phyloP scores from a whole-genome alignment of 2,329 filamentous ascomycete genomes.

The Fusarium bactridioides region DNA sequence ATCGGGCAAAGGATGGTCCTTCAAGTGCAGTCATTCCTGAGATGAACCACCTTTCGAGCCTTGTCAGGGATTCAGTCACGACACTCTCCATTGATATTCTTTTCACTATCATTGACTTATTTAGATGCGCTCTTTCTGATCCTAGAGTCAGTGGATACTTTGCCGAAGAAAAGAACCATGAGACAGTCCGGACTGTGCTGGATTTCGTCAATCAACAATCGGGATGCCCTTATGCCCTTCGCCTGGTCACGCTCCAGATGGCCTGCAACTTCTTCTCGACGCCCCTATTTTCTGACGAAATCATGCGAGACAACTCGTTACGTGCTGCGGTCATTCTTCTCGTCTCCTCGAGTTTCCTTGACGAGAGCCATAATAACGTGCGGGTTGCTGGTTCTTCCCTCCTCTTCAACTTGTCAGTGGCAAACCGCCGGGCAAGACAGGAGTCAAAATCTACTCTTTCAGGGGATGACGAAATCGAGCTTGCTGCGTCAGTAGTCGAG shows the following conservation, averaged over 20 bases:
- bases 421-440: constrained; percentile 71
- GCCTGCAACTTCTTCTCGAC: constrained; percentile 86
- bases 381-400: constrained; percentile 84
- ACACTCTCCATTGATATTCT: constrained; percentile 69
- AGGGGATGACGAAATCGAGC: constrained; percentile 78
- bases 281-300: constrained; percentile 71
- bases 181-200: constrained; percentile 69
- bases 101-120: constrained; percentile 86
- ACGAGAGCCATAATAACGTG: constrained; percentile 75
- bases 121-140: constrained; percentile 80
- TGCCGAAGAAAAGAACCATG: constrained; percentile 74
- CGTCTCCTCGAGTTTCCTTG: constrained; percentile 80
- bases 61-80: constrained; percentile 64
- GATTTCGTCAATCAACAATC: constrained; percentile 63
- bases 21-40: constrained; percentile 76
- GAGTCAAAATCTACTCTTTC: constrained; percentile 66
- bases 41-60: constrained; percentile 68
- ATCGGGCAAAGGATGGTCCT: constrained; percentile 63
- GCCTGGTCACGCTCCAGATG: constrained; percentile 84
- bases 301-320: constrained; percentile 62
- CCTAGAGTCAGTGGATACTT: constrained; percentile 82
- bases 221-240: constrained; percentile 78
- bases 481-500: constrained; percentile 83
- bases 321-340: constrained; percentile 70
- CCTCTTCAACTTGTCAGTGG: constrained; percentile 80